phyloP scores from a whole-genome alignment of 1,284 basidiomycete genomes.

The Cryptococcus maquisensis region DNA sequence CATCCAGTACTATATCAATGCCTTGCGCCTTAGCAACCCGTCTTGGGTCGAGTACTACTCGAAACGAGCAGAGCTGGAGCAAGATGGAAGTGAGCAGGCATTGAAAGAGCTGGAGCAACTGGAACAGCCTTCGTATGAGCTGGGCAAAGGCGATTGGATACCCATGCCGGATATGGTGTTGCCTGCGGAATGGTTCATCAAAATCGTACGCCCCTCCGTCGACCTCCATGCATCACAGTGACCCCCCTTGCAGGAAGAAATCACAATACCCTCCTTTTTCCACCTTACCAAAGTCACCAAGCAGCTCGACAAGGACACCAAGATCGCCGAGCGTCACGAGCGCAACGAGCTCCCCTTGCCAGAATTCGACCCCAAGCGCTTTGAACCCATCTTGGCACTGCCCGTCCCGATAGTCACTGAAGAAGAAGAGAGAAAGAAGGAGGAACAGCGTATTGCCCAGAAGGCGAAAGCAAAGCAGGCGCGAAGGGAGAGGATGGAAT shows the following conservation, averaged over 20 bases:
- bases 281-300: conserved; percentile 5
- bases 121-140: conserved; percentile 1
- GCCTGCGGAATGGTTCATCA: neutral
- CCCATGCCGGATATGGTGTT: conserved; percentile 16
- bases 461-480: neutral
- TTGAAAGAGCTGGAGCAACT: neutral
- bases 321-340: conserved; percentile 3
- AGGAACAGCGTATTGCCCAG: neutral
- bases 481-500: neutral
- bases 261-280: neutral
- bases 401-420: conserved; percentile 7
- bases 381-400: conserved; percentile 1
- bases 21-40: conserved; percentile 61
- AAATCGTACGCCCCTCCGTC: neutral
- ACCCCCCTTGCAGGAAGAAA: conserved; percentile 5
- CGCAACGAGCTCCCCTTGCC: conserved; percentile 1
- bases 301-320: conserved; percentile 8
- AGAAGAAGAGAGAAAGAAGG: neutral
- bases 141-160: conserved; percentile 17
- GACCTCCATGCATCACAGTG: neutral
- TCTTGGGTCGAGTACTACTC: conserved; percentile 18
- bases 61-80: conserved; percentile 3
- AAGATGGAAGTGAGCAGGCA: neutral
- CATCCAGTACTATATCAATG: conserved; percentile 73
- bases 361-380: conserved; percentile 1